phyloP scores from a whole-genome alignment of 2,329 filamentous ascomycete genomes.

The Alternaria alternata region DNA sequence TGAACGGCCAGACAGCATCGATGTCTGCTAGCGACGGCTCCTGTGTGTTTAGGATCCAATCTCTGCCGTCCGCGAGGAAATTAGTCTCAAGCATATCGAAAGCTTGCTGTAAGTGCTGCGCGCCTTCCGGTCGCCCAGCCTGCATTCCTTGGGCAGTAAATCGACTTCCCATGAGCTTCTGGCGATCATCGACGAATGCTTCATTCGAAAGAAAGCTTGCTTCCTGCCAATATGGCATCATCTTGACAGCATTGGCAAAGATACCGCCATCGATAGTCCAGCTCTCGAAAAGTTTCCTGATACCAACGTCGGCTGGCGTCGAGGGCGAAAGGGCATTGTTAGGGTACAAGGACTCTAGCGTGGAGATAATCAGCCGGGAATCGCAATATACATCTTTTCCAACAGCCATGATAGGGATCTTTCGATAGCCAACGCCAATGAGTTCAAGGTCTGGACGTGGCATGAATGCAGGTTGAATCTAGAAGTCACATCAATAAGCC shows the following conservation, averaged over 20 bases:
- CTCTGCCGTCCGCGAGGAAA: conserved; percentile 70
- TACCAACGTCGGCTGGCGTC: conserved; percentile 51
- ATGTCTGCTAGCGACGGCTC: conserved; percentile 70
- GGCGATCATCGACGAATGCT: conserved; percentile 67
- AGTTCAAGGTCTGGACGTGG: conserved; percentile 40
- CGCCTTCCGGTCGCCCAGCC: conserved; percentile 62
- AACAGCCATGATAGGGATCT: conserved; percentile 44
- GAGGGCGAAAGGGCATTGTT: conserved; percentile 20
- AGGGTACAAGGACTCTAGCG: conserved; percentile 35
- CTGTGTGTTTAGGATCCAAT: conserved; percentile 67
- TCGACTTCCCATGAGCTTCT: conserved; percentile 55
- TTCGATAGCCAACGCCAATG: conserved; percentile 50
- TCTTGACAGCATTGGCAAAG: conserved; percentile 61
- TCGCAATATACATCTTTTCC: conserved; percentile 46
- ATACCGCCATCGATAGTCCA: conserved; percentile 66
- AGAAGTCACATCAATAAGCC: background rate
- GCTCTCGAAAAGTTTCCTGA: conserved; percentile 65
- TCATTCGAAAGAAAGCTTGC: conserved; percentile 62
- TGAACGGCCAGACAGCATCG: conserved; percentile 72
- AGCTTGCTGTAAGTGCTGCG: conserved; percentile 62
- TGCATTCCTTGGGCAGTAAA: conserved; percentile 53
- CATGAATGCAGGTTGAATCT: conserved; percentile 65
- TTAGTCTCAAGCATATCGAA: conserved; percentile 69
- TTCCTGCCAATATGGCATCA: conserved; percentile 67
- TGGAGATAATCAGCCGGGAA: conserved; percentile 42